These are phyloP conservation scores for Marasmius tenuissimus DNA, from an alignment of 1,284 basidiomycete species.

Conservation along the genomic window DNA sequence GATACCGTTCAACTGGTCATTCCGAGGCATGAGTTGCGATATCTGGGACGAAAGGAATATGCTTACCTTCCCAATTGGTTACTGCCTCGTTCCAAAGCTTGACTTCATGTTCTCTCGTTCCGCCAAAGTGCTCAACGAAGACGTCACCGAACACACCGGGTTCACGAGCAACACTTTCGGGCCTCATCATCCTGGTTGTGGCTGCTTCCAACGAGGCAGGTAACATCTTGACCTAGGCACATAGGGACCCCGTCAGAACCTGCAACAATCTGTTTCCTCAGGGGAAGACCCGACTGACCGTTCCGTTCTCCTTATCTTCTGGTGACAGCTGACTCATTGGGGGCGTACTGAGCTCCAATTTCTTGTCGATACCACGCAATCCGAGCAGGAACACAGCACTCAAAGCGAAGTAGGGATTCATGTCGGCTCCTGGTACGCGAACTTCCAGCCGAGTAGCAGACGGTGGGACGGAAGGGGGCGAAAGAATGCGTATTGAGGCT, in stretches of 20 bases:
- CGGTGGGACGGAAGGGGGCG: slow-evolving; percentile 81
- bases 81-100: slow-evolving; percentile 86
- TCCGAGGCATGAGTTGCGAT: background rate
- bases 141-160: slow-evolving; percentile 74
- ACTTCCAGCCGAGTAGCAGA: slow-evolving; percentile 87
- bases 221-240: slow-evolving; percentile 62
- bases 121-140: slow-evolving; percentile 93
- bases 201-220: slow-evolving; percentile 80
- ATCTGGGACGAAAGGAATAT: slow-evolving; percentile 1
- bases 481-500: slow-evolving; percentile 89
- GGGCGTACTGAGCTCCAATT: slow-evolving; percentile 65
- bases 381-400: slow-evolving; percentile 87
- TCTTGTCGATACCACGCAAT: slow-evolving; percentile 82
- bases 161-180: slow-evolving; percentile 81
- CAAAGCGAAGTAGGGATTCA: slow-evolving; percentile 90
- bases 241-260: background rate
- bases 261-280: too few relatives aligned
- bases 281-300: slow-evolving; percentile 34
- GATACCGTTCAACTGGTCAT: slow-evolving; percentile 74
- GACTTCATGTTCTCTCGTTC: slow-evolving; percentile 89
- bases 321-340: slow-evolving; percentile 66
- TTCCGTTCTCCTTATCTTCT: slow-evolving; percentile 57
- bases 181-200: slow-evolving; percentile 76
- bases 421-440: slow-evolving; percentile 94
- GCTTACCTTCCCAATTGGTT: slow-evolving; percentile 90